Evolutionary conservation across 768 basidiomycete species (phyloP), one percentile per base, ranked within the genome.

Genomic region (Boletus patriciae): DNA sequence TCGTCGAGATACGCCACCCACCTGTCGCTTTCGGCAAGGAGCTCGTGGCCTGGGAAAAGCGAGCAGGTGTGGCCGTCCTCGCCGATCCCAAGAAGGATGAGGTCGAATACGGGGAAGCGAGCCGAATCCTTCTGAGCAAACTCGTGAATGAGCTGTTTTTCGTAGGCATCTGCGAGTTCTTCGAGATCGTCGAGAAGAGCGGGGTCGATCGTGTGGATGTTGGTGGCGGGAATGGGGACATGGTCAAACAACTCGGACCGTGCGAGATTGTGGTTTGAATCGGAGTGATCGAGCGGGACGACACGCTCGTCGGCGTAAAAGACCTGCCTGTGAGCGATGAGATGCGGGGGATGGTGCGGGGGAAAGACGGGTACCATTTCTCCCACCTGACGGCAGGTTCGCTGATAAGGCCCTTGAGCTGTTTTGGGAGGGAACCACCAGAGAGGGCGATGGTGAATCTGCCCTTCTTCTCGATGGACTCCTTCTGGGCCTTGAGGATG

Each of bases 31-130:
- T 97, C 96, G n/a, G 75, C 58, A 47, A 99, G 82, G 38, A 98
- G 81, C 37, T 73, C 75, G 69, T 98, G 96, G n/a, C 82, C 90
- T 10, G 97, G 97, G 84, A 99, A 99, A 63, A 99, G 86, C 8
- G 92, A 94, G 59, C 90, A 94, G 41, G 96, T 98, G 78, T 99
- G 97, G n/a, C 96, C 96, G 70, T 98, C 97, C 6, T 91, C 92
- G 31, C 97, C 97, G 83, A 95, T 87, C 47, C 97, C 97, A 50
- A 99, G 87, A 43, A 99, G 84, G 76, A 98, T 90, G 70, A 99
- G 85, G 71, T 99, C 97, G 73, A 99, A 98, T 50, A 97, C 80
- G 60, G 97, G 97, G 82, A 98, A 98, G 58, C 95, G 87, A 18
- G 96, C 96, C 6, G 94, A 80, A 70, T 98, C 93, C 70, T 87